Conservation (phyloP, 441 rosid species). For the Adansonia rubrostipa region DNA sequence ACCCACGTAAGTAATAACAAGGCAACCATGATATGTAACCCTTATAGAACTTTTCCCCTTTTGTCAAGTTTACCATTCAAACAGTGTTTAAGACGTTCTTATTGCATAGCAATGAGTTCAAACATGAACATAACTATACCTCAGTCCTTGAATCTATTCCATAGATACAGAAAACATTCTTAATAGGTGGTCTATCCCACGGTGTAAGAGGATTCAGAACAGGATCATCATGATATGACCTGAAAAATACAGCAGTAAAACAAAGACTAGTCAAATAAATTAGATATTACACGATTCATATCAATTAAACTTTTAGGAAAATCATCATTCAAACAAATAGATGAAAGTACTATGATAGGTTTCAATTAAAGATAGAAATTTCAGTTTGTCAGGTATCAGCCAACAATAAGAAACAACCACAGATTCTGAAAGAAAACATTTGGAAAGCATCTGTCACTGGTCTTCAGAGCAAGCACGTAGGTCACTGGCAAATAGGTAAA, state of each 20-base stretch:
- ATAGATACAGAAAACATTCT: conserved; percentile 93
- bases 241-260: conserved; percentile 45
- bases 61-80: background rate
- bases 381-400: conserved; percentile 6
- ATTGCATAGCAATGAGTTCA: conserved; percentile 5
- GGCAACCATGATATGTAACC: background rate
- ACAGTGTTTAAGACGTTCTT: conserved; percentile 11
- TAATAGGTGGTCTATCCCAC: conserved; percentile 98
- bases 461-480: conserved; percentile 6
- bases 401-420: conserved; percentile 15
- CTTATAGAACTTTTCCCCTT: background rate
- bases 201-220: conserved; percentile 94
- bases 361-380: conserved; percentile 10
- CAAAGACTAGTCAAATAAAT: conserved; percentile 12
- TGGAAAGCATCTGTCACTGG: conserved; percentile 11
- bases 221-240: conserved; percentile 88
- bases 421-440: conserved; percentile 12
- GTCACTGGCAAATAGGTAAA: background rate
- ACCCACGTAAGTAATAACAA: conserved; percentile 6
- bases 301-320: conserved; percentile 13
- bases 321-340: background rate
- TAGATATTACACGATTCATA: conserved; percentile 1
- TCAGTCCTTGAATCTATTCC: conserved; percentile 89
- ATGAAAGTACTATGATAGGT: conserved; percentile 9
- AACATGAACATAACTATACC: conserved; percentile 48